phyloP scores from a whole-genome alignment of 305 asterid genomes.

The Fraxinus greggii region DNA sequence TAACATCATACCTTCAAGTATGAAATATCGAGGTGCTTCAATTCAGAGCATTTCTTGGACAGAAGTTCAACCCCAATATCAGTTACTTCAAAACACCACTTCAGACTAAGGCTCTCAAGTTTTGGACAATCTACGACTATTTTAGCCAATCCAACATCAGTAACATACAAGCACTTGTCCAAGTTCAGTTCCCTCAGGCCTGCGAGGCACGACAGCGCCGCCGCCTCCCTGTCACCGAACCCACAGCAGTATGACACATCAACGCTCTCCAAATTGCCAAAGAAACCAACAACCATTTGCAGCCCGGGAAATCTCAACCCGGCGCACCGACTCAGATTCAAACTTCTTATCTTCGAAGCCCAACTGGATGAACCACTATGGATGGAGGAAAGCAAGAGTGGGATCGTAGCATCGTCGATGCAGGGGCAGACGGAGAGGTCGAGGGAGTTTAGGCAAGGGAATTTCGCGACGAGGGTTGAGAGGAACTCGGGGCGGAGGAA shows the following conservation, averaged over 20 bases:
- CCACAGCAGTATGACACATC: slow-evolving; percentile 53
- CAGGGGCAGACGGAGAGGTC: slow-evolving; percentile 72
- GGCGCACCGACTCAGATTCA: slow-evolving; percentile 51
- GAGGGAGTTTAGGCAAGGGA: slow-evolving; percentile 41
- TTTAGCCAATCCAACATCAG: slow-evolving; percentile 67
- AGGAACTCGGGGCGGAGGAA: slow-evolving; percentile 64
- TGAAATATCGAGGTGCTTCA: slow-evolving; percentile 59
- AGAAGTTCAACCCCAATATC: slow-evolving; percentile 61
- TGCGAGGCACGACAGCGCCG: slow-evolving; percentile 44
- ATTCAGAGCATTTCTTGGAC: slow-evolving; percentile 46
- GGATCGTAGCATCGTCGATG: slow-evolving; percentile 40
- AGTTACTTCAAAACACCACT: slow-evolving; percentile 63
- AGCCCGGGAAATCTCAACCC: slow-evolving; percentile 43
- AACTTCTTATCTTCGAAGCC: slow-evolving; percentile 34
- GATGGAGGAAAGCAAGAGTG: slow-evolving; percentile 19
- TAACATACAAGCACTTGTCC: slow-evolving; percentile 52
- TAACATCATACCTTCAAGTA: slow-evolving; percentile 46
- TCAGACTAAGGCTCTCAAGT: slow-evolving; percentile 52
- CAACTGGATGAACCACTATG: slow-evolving; percentile 15
- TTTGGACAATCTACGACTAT: slow-evolving; percentile 49
- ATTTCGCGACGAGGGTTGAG: slow-evolving; percentile 42
- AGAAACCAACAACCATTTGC: slow-evolving; percentile 37
- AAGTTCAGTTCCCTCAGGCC: slow-evolving; percentile 46
- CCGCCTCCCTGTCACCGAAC: slow-evolving; percentile 68
- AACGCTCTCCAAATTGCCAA: slow-evolving; percentile 39